phyloP scores from a whole-genome alignment of 2,329 filamentous ascomycete species.

The Ophiostoma piceae region DNA sequence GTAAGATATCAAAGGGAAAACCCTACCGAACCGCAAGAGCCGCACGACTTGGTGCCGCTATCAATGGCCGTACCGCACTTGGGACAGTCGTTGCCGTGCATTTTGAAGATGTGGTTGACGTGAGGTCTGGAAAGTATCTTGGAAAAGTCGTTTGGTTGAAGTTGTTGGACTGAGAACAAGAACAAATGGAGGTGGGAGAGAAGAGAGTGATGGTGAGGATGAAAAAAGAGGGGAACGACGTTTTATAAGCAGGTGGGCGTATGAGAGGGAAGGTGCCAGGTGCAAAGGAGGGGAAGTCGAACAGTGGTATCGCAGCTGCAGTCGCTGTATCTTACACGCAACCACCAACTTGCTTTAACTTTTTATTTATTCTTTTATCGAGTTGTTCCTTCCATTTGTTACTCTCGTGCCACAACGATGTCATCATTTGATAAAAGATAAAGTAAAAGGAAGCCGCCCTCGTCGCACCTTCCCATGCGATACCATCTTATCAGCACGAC shows the following conservation, averaged over 20 bases:
- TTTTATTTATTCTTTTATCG: neutral
- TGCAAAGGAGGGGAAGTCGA: neutral
- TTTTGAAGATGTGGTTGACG: slow-evolving; percentile 28
- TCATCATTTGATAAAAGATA: neutral
- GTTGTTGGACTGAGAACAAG: neutral
- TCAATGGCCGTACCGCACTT: slow-evolving; percentile 49
- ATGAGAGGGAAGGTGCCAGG: neutral
- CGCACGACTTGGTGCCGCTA: slow-evolving; percentile 48
- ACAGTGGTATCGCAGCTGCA: neutral
- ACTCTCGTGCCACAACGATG: neutral
- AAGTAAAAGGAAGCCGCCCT: neutral
- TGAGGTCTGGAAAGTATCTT: neutral
- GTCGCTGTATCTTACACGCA: too few relatives aligned
- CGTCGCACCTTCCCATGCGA: neutral
- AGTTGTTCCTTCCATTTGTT: neutral
- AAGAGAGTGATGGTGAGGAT: neutral
- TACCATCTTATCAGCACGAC: neutral
- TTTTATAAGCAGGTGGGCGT: slow-evolving; percentile 5
- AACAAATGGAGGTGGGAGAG: neutral
- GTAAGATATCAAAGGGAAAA: neutral
- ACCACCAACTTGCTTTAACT: neutral
- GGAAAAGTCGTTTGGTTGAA: neutral
- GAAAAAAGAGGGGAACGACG: slow-evolving; percentile 8
- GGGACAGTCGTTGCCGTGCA: slow-evolving; percentile 48
- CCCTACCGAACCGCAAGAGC: slow-evolving; percentile 53